Base-by-base conservation (phyloP, 202 grass and related monocot genomes). In the Carex sylvatica region DNA sequence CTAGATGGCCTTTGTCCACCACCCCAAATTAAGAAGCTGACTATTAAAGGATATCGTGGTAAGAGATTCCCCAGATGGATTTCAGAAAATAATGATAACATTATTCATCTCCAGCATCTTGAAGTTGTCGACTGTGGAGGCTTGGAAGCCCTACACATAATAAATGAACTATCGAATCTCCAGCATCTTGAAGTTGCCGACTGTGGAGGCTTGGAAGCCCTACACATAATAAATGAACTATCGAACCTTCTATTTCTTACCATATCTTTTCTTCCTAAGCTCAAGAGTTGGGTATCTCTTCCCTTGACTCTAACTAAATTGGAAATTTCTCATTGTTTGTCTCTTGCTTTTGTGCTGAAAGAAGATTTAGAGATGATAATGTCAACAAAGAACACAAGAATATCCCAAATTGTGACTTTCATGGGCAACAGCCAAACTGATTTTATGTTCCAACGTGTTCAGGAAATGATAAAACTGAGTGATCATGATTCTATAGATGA, bases 381-480 rank as follows among this genome's bases (percentile, higher is more conserved):
- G 1, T 79, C 53, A 38, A 19, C 0, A 36, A 8, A 18, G 18
- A 13, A 30, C 2, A 11, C 4, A 23, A 2, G 13, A 60, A 61
- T 22, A 40, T 61, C 75, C 8, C 28, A 22, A 61, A 61, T 79
- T 79, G 75, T 23, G 51, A 19, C 26, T 20, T 79, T 79, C 5
- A 0, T 61, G 26, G 53, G 22, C 0, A 79, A 79, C 26, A 38
- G 52, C 14, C 31, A 10, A 12, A 61, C 11, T 59, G 54, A 61
- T 35, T 36, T 14, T 59, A 7, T 14, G 2, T 79, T 79, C 5
- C 1, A 61, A 61, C 9, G 0, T 36, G 33, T 79, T 61, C 30
- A 36, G 16, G 56, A 79, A 59, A 79, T 79, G 75, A 58, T 79
- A 3, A 79, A 79, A 40, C 33, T 23, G 7, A 19, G 16, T 79